Base-by-base conservation (phyloP, 768 basidiomycete species). In the Trichaptum fuscoviolaceum region DNA sequence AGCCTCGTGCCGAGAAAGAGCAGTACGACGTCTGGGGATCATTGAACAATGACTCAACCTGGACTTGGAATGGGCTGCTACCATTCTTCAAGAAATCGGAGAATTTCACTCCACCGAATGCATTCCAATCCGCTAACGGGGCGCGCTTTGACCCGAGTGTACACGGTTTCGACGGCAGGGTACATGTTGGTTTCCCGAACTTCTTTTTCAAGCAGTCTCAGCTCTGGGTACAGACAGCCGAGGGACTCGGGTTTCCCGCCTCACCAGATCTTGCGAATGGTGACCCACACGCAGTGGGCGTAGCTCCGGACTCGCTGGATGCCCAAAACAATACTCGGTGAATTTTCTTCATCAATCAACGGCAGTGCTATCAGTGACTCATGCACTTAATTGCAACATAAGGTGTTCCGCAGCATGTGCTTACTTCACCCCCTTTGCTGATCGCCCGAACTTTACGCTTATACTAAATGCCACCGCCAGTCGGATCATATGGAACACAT, bases 391-490 rank as follows among this genome's bases (percentile, higher is more conserved):
- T 2, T 52, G 42, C 42, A 25, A 73, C 58, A 73, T 77, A 0
- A 65, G 75, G 0, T 74, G 74, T 58, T 57, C 76, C 0, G 81
- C 83, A 65, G 77, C 84, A 0, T 80, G 83, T 71, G 85, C 86
- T 0, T 87, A 87, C 68, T 77, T 84, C 35, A 82, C 83, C 0
- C 86, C 86, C 15, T 81, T 85, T 7, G 82, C 86, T 70, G 73
- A 67, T 57, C 77, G 84, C 35, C 77, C 78, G 0, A 85, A 84
- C 69, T 84, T 83, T 82, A 71, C 83, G 27, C 82, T 83, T 5
- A 75, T 87, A 15, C 78, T 84, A 7, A 83, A 84, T 64, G 79
- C 83, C 17, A 61, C 83, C 79, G 83, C 82, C 7, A 84, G 81
- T 20, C 82, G 81, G 70, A 78, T 85, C 57, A 76, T 73, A 24